These are phyloP conservation scores for Hericium rajendrae DNA, from an alignment of 768 basidiomycete genomes.

Conservation along the genomic window DNA sequence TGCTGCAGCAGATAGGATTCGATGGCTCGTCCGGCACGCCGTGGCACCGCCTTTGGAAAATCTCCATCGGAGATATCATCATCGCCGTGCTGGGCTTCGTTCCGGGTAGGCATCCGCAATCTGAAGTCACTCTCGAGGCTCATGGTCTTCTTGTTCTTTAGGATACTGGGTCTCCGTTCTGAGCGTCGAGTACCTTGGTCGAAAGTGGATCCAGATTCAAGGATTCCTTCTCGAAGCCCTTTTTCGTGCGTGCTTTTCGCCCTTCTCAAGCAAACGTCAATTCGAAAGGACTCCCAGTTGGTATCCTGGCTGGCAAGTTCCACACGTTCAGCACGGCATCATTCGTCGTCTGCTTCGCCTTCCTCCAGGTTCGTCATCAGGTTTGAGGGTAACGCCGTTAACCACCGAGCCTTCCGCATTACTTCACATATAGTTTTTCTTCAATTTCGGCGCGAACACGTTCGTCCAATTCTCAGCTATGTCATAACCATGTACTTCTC, in stretches of 20 bases:
- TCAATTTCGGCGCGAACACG: constrained; percentile 75
- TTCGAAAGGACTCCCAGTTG: constrained; percentile 31
- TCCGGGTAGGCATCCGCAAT: constrained; percentile 36
- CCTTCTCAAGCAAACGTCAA: not conserved
- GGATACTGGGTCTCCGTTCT: constrained; percentile 65
- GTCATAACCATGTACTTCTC: too few relatives aligned
- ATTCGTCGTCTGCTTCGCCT: constrained; percentile 65
- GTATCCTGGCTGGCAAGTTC: constrained; percentile 61
- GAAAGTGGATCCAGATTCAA: constrained; percentile 68
- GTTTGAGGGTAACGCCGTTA: not conserved
- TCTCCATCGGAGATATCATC: constrained; percentile 60
- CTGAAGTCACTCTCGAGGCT: not conserved
- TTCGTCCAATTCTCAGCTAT: constrained; percentile 20
- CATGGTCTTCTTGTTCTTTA: constrained; percentile 14
- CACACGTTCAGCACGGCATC: constrained; percentile 40
- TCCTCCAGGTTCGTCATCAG: constrained; percentile 41
- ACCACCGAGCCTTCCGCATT: not conserved
- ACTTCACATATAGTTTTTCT: constrained; percentile 46
- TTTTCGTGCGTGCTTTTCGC: constrained; percentile 36
- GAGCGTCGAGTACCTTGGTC: constrained; percentile 62
- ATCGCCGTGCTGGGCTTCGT: constrained; percentile 70
- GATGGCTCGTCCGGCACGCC: constrained; percentile 45
- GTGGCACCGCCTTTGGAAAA: constrained; percentile 59
- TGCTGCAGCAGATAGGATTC: constrained; percentile 63
- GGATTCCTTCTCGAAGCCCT: constrained; percentile 66